phyloP scores from a whole-genome alignment of 352 stramenopile species.

The Phytopythium sindhum region DNA sequence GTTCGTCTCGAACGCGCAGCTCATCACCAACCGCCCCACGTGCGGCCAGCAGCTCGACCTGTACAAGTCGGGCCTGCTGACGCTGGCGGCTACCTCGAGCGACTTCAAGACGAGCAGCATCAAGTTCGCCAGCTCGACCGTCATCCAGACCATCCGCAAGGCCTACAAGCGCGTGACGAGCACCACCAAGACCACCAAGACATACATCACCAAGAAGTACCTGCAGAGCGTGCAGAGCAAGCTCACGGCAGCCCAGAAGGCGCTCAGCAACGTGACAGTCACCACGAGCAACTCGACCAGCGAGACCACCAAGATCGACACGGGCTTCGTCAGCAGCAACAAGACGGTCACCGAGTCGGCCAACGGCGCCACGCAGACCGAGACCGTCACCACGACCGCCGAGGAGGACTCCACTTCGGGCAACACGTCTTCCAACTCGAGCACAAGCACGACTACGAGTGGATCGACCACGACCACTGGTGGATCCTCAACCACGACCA shows the following conservation, averaged over 20 bases:
- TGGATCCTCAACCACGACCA: too few species aligned
- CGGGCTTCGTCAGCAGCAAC: slow-evolving; percentile 27
- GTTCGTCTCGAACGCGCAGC: slow-evolving; percentile 53
- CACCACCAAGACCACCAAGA: too few species aligned
- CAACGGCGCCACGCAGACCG: slow-evolving; percentile 15
- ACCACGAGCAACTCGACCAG: slow-evolving; percentile 19
- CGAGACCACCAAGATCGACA: slow-evolving; percentile 25
- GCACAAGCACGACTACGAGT: slow-evolving; percentile 13
- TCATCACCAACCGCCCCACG: slow-evolving; percentile 40
- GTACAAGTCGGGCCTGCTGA: slow-evolving; percentile 38
- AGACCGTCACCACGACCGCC: slow-evolving; percentile 12
- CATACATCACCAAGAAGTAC: slow-evolving; percentile 31
- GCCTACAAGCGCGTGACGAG: slow-evolving; percentile 28
- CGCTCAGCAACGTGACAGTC: slow-evolving; percentile 24
- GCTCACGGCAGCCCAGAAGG: slow-evolving; percentile 22
- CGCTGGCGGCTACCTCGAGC: slow-evolving; percentile 35
- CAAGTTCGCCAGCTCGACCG: slow-evolving; percentile 37
- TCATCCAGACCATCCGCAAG: slow-evolving; percentile 38
- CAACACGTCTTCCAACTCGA: slow-evolving; percentile 3
- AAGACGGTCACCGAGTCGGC: slow-evolving; percentile 8
- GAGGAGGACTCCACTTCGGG: neutral
- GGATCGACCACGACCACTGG: slow-evolving; percentile 19
- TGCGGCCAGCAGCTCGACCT: slow-evolving; percentile 53
- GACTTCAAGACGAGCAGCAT: slow-evolving; percentile 44
- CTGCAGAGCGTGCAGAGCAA: slow-evolving; percentile 24